These are phyloP conservation scores for Lactarius quietus DNA, from an alignment of 768 basidiomycete genomes.

Conservation along the genomic window DNA sequence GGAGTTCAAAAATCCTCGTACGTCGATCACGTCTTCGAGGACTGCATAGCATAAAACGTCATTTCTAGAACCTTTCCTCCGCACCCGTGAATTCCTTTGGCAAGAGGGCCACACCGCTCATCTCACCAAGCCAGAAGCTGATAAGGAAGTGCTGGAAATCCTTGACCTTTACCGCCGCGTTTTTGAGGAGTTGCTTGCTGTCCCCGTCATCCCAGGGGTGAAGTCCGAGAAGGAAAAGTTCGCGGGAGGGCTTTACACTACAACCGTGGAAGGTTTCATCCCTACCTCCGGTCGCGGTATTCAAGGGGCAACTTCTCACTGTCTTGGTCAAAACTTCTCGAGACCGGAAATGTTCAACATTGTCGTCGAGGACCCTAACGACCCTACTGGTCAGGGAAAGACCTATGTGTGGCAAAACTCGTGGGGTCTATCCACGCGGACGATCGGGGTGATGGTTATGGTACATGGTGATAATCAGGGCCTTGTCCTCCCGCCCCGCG, in stretches of 20 bases:
- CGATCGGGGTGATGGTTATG: conserved; percentile 99
- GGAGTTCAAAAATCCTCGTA: conserved; percentile 99
- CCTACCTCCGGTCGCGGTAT: conserved; percentile 97
- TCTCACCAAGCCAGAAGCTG: conserved; percentile 86
- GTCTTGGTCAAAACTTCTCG: conserved; percentile 98
- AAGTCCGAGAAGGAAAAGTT: conserved; percentile 99
- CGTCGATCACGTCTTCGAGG: conserved; percentile 30
- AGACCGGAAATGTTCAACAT: conserved; percentile 97
- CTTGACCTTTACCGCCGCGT: conserved; percentile 94
- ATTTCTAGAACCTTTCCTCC: conserved; percentile 86
- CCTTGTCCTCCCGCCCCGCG: conserved; percentile 93
- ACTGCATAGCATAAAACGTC: neutral
- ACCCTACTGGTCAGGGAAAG: conserved; percentile 62
- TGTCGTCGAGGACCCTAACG: conserved; percentile 89
- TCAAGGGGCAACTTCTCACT: conserved; percentile 97
- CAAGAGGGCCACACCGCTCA: conserved; percentile 99
- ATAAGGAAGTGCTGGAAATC: conserved; percentile 86
- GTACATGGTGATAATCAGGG: conserved; percentile 98
- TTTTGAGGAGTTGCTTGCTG: conserved; percentile 95
- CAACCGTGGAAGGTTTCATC: conserved; percentile 97
- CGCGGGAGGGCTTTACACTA: conserved; percentile 96
- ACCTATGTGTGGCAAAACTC: conserved; percentile 96
- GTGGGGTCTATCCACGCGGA: conserved; percentile 95
- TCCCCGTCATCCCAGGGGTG: conserved; percentile 94
- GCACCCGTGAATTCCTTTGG: conserved; percentile 99